These are phyloP conservation scores for Fusarium sp. DNA, from an alignment of 2,329 filamentous ascomycete genomes.

Conservation along the genomic window DNA sequence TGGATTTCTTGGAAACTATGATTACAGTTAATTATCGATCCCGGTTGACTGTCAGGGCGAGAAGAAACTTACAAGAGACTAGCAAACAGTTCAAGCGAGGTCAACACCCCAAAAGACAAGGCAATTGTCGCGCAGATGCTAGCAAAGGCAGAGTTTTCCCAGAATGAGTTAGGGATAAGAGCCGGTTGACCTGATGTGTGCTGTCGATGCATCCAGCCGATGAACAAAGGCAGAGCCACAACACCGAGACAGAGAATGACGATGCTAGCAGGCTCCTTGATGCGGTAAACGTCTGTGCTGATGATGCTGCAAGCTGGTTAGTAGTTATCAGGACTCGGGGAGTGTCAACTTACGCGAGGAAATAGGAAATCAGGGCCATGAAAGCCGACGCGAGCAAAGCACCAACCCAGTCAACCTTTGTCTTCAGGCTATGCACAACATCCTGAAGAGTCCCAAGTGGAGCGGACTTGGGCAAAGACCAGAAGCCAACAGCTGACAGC, in stretches of 20 bases:
- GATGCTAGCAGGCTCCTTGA: slow-evolving; percentile 58
- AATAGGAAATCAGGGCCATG: slow-evolving; percentile 63
- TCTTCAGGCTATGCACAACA: slow-evolving; percentile 38
- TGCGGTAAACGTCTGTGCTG: slow-evolving; percentile 53
- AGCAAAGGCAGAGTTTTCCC: slow-evolving; percentile 68
- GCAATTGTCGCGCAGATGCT: slow-evolving; percentile 64
- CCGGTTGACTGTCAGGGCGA: no score
- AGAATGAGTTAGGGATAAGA: slow-evolving; percentile 72
- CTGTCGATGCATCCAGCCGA: slow-evolving; percentile 65
- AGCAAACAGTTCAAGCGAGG: slow-evolving; percentile 60
- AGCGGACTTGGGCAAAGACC: slow-evolving; percentile 48
- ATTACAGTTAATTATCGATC: slow-evolving; percentile 2
- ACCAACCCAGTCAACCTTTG: slow-evolving; percentile 67
- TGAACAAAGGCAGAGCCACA: slow-evolving; percentile 60
- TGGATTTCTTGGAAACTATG: slow-evolving; percentile 64
- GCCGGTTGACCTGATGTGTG: slow-evolving; percentile 60
- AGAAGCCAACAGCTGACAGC: slow-evolving; percentile 51
- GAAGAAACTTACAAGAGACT: slow-evolving; percentile 59
- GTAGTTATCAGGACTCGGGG: background rate
- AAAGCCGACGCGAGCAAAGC: slow-evolving; percentile 59
- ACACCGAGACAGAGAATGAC: slow-evolving; percentile 58
- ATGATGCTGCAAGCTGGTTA: slow-evolving; percentile 43
- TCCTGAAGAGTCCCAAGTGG: slow-evolving; percentile 40
- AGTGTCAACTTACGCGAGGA: slow-evolving; percentile 59
- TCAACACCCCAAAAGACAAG: slow-evolving; percentile 58